Conservation (phyloP, 2,329 filamentous ascomycete species). For the Penicillium italicum region DNA sequence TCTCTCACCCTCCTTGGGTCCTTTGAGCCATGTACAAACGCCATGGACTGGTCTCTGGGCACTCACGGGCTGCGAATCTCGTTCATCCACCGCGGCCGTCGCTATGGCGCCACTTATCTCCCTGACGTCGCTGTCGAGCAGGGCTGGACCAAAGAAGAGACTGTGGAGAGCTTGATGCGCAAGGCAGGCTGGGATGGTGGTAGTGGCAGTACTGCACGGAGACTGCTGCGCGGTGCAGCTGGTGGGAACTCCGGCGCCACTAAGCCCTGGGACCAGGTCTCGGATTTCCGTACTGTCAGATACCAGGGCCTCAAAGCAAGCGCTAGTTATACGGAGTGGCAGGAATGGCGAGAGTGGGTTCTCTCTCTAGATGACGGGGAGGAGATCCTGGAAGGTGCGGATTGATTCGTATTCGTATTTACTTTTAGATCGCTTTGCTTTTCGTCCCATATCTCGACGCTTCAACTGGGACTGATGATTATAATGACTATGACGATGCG, state of each 20-base stretch:
- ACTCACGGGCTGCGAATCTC: slow-evolving; percentile 82
- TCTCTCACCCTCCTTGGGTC: slow-evolving; percentile 79
- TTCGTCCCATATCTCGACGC: neutral
- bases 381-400: slow-evolving; percentile 18
- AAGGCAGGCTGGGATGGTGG: slow-evolving; percentile 87
- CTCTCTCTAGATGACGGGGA: slow-evolving; percentile 30
- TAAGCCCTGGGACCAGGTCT: slow-evolving; percentile 68
- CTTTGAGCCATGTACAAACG: slow-evolving; percentile 70
- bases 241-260: slow-evolving; percentile 13
- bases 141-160: slow-evolving; percentile 92
- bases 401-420: slow-evolving; percentile 4
- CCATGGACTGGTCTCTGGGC: slow-evolving; percentile 83
- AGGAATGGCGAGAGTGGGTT: slow-evolving; percentile 74
- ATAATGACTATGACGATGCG: slow-evolving; percentile 8
- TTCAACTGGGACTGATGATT: slow-evolving; percentile 5
- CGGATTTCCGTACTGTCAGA: slow-evolving; percentile 69
- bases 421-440: neutral
- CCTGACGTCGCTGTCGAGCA: slow-evolving; percentile 90
- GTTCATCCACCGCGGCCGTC: slow-evolving; percentile 69
- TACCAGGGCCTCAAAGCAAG: slow-evolving; percentile 82
- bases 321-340: slow-evolving; percentile 69
- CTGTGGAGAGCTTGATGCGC: slow-evolving; percentile 80
- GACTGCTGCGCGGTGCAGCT: slow-evolving; percentile 41
- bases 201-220: slow-evolving; percentile 35
- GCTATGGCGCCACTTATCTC: slow-evolving; percentile 83